Percentiles rank a stretch among this genome's conserved stretches.
Evolutionary conservation across 805 yeast species (phyloP).

Genomic region (Metschnikowia gelsemii): DNA sequence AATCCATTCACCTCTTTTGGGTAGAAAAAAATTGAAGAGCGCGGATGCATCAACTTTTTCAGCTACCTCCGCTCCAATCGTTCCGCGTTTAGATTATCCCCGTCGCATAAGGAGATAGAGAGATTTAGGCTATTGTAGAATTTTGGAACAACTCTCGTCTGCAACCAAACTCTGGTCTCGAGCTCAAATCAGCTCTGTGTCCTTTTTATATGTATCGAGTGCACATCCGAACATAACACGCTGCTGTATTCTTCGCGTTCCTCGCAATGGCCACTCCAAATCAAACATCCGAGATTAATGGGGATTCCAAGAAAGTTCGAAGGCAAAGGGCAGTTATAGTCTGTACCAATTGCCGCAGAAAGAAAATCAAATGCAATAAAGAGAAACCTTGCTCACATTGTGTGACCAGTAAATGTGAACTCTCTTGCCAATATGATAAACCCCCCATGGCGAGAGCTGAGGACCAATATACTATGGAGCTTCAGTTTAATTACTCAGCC

Average conservation of each 20-base stretch:
- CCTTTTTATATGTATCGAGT: no score
- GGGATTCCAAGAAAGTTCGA: slow-evolving; percentile 10
- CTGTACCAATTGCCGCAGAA: slow-evolving; percentile 32
- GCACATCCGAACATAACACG: no score
- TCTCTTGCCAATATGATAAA: slow-evolving; percentile 24
- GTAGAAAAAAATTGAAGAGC: neutral
- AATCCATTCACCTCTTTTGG: neutral
- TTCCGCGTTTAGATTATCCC: slow-evolving; percentile 3
- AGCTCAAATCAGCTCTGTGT: no score
- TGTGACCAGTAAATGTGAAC: slow-evolving; percentile 21
- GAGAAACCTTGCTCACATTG: slow-evolving; percentile 29
- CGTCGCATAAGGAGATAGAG: neutral
- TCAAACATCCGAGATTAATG: neutral
- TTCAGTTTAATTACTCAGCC: slow-evolving; percentile 10
- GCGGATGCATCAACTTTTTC: neutral
- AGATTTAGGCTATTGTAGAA: no score
- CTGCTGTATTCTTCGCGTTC: no score
- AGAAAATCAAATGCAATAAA: slow-evolving; percentile 36
- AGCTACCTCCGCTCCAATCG: neutral
- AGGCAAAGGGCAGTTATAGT: slow-evolving; percentile 28
- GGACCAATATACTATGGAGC: slow-evolving; percentile 13
- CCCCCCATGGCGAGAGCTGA: slow-evolving; percentile 7
- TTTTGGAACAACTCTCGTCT: no score
- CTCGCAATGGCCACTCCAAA: neutral
- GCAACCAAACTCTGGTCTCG: no score